Base-by-base conservation (phyloP, 441 rosid species). In the Isatis lusitanica region DNA sequence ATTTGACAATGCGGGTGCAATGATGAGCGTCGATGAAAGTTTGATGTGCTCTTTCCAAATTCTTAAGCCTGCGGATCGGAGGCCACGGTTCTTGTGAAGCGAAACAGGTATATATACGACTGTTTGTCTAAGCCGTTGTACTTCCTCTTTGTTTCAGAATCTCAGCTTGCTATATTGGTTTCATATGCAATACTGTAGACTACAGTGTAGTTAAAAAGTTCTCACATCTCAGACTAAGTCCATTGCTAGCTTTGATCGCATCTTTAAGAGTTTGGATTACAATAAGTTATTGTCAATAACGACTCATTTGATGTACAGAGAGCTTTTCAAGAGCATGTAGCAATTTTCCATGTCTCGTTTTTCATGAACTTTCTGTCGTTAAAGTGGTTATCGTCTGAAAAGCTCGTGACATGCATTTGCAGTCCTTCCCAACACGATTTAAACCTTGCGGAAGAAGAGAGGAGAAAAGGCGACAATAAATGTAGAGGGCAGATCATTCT, bases 21-120 rank as follows among this genome's bases (percentile, higher is more conserved):
- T 88, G 86, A 88, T 88, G 92, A 88, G 90, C 10, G 92, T 88
- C 9, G 92, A 88, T 79, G 86, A 84, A 72, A 86, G 85, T 78
- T 75, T 88, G 35, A 86, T 88, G 88, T 88, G 92, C 80, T 88
- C 88, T 38, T 88, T 88, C 76, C 90, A 88, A 78, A 84, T 88
- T 77, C 86, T 88, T 63, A 88, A 86, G 75, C 90, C 92, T 63
- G 82, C 76, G 2, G 90, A 83, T 58, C 78, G 72, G 36, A 83
- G 61, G 68, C 51, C 79, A n/a, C 71, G 74, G 73, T 83, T 84
- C 83, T 40, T 77, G 7, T 82, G 73, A 82, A 66, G 21, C 21
- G 9, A 58, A 6, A 11, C 9, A 71, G 68, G 68, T 71, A 70
- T 21, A 6, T 7, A 17, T 12, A 11, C 7, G 35, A 59, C 63